phyloP scores from a whole-genome alignment of 352 stramenopile genomes.

The Blastocystis hominis region DNA sequence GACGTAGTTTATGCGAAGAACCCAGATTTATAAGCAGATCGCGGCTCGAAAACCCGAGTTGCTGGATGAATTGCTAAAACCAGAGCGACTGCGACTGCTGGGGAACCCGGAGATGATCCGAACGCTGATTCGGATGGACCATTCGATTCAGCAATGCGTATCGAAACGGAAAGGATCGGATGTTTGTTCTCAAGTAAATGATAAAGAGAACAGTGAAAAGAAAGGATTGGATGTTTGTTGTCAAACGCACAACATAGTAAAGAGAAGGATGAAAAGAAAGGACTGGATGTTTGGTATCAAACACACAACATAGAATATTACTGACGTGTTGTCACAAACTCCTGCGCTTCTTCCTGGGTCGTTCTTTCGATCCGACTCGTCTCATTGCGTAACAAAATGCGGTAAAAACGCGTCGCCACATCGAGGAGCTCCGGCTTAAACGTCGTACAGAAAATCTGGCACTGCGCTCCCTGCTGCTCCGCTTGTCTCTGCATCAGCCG shows the following conservation, averaged over 20 bases:
- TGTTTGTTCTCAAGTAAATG: background rate
- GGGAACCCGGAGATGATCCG: slow-evolving; percentile 37
- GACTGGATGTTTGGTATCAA: background rate
- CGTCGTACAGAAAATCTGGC: slow-evolving; percentile 99
- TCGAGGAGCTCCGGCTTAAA: slow-evolving; percentile 97
- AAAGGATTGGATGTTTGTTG: background rate
- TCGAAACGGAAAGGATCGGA: background rate
- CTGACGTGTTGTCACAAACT: slow-evolving; percentile 74
- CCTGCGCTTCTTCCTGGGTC: slow-evolving; percentile 86
- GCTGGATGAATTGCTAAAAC: slow-evolving; percentile 28
- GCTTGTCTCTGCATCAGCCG: slow-evolving; percentile 89
- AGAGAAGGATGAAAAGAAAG: too few relatives aligned
- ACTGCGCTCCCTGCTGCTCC: slow-evolving; percentile 81
- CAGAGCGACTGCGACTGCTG: slow-evolving; percentile 4
- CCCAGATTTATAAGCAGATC: slow-evolving; percentile 31
- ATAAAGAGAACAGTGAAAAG: too few relatives aligned
- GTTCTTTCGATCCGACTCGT: slow-evolving; percentile 82
- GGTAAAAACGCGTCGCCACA: slow-evolving; percentile 89
- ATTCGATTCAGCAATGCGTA: background rate
- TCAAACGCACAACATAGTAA: background rate
- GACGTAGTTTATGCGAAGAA: slow-evolving; percentile 29
- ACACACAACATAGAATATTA: background rate
- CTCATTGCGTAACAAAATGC: slow-evolving; percentile 97
- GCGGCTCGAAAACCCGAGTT: background rate
- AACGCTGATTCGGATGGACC: slow-evolving; percentile 14